Percentiles rank a stretch among this genome's conserved stretches.
Evolutionary conservation across 1,284 basidiomycete genomes (phyloP).

Genomic region (Chondrostereum purpureum): DNA sequence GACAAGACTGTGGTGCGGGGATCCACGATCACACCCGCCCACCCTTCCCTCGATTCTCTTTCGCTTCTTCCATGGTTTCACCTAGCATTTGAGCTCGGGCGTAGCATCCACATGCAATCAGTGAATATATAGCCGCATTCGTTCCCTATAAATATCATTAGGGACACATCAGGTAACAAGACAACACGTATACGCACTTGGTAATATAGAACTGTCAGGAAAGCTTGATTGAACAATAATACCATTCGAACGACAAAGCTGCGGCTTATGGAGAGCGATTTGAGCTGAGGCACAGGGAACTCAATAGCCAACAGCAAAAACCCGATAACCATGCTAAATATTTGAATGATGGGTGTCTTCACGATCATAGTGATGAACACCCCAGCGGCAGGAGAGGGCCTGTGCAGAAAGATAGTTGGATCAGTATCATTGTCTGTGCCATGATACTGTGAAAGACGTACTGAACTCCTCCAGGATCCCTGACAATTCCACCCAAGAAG

Average conservation of each 20-base stretch:
- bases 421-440: not conserved
- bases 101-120: conserved; percentile 64
- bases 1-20: conserved; percentile 9
- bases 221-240: conserved; percentile 56
- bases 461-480: conserved; percentile 76
- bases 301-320: conserved; percentile 59
- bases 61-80: conserved; percentile 61
- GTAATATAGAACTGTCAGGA: conserved; percentile 68
- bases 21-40: conserved; percentile 43
- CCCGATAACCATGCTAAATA: conserved; percentile 54
- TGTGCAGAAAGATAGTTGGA: conserved; percentile 21
- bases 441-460: conserved; percentile 33
- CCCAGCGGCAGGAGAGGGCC: conserved; percentile 56
- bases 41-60: conserved; percentile 53
- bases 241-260: conserved; percentile 61
- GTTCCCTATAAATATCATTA: conserved; percentile 47
- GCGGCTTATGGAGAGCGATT: conserved; percentile 51
- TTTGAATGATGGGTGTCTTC: conserved; percentile 66
- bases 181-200: conserved; percentile 44
- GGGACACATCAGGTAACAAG: conserved; percentile 1
- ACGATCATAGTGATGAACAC: conserved; percentile 71
- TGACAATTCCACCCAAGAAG: conserved; percentile 63
- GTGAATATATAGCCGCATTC: conserved; percentile 66
- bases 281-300: conserved; percentile 55
- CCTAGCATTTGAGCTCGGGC: conserved; percentile 53